Evolutionary conservation across 2,329 filamentous ascomycete species (phyloP).

Genomic region (Fusarium floridanum): DNA sequence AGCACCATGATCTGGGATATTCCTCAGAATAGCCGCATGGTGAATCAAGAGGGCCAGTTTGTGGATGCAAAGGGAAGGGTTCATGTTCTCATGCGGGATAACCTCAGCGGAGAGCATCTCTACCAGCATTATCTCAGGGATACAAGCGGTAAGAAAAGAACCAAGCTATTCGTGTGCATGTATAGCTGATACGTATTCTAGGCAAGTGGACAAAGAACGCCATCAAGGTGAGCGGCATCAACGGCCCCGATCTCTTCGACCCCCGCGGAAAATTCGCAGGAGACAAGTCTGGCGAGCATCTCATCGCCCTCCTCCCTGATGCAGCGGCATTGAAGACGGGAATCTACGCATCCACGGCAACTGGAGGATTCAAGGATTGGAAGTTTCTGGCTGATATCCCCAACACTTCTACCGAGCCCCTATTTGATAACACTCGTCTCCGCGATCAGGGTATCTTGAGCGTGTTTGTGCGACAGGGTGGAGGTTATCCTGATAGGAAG

Average conservation of each 20-base stretch:
- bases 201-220: conserved; percentile 33
- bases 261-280: conserved; percentile 33
- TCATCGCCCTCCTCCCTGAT: conserved; percentile 24
- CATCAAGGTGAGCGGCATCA: conserved; percentile 21
- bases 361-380: conserved; percentile 23
- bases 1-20: conserved; percentile 30
- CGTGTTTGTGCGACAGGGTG: conserved; percentile 27
- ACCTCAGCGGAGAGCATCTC: conserved; percentile 15
- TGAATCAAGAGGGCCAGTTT: conserved; percentile 33
- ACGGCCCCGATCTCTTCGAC: conserved; percentile 30
- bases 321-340: not conserved
- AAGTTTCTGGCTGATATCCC: conserved; percentile 18
- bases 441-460: conserved; percentile 23
- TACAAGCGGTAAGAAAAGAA: not conserved
- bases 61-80: conserved; percentile 23
- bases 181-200: not conserved
- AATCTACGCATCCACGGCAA: conserved; percentile 24
- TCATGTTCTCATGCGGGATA: conserved; percentile 33
- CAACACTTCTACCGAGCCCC: conserved; percentile 25
- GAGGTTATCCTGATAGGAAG: conserved; percentile 22
- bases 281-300: conserved; percentile 22
- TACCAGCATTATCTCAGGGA: conserved; percentile 33
- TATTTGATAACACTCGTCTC: conserved; percentile 21
- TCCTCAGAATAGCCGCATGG: conserved; percentile 35
- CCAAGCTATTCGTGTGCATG: rapidly evolving